Evolutionary conservation across 140 eudicot genomes (phyloP).

Genomic region (Ambrosia hybrid): DNA sequence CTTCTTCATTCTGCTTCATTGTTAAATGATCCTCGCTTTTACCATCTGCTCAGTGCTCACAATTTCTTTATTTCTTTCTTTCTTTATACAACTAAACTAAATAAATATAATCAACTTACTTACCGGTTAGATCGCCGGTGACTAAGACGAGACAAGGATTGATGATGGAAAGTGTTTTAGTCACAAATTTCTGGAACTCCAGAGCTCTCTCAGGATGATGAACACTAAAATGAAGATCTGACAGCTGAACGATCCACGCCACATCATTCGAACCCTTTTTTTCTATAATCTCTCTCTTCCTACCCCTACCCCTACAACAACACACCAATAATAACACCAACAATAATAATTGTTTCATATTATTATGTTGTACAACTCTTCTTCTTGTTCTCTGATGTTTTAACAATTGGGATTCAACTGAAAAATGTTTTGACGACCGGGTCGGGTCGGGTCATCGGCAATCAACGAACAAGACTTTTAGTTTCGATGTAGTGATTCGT

Average conservation of each 20-base stretch:
- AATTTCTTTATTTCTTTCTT: no score
- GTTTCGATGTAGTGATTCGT: no score
- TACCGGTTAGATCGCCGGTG: conserved; percentile 99
- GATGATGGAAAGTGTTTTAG: conserved; percentile 59
- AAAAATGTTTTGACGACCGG: no score
- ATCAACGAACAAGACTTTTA: no score
- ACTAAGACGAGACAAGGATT: conserved; percentile 80
- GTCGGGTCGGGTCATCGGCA: no score
- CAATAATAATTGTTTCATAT: no score
- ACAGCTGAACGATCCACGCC: conserved; percentile 91
- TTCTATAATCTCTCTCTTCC: conserved; percentile 30
- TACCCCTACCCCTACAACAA: neutral
- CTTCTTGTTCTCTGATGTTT: no score
- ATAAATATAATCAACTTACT: no score
- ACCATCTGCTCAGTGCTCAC: conserved; percentile 46
- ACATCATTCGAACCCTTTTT: conserved; percentile 53
- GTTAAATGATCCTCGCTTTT: conserved; percentile 85
- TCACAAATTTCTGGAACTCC: conserved; percentile 58
- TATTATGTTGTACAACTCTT: no score
- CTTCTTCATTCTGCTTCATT: conserved; percentile 87
- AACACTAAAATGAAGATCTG: conserved; percentile 97
- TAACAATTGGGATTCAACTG: no score
- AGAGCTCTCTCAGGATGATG: conserved; percentile 83
- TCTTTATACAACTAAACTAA: no score
- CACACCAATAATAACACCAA: neutral